Percentiles rank a stretch among this genome's conserved stretches.
Conservation (phyloP, 2,329 filamentous ascomycete genomes). For the Penicillium sp. region DNA sequence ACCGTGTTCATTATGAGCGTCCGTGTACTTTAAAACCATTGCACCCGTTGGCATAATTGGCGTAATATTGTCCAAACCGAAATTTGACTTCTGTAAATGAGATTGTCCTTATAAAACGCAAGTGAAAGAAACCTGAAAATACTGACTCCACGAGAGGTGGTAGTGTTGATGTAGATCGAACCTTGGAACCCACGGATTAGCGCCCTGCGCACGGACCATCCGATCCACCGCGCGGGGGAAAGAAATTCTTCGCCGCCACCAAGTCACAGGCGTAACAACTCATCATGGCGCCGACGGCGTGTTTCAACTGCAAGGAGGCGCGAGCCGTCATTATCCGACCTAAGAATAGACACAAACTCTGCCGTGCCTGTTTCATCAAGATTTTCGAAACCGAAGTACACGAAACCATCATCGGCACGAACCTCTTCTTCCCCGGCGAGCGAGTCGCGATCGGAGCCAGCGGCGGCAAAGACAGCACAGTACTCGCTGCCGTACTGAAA, state of each 20-base stretch:
- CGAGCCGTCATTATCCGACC: slow-evolving; percentile 85
- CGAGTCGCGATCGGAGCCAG: slow-evolving; percentile 89
- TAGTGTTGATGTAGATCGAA: not conserved
- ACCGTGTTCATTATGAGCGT: not conserved
- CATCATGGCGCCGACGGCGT: slow-evolving; percentile 66
- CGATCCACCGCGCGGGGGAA: slow-evolving; percentile 12
- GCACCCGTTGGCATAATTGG: not conserved
- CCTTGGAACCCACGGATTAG: not conserved
- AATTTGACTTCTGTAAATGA: not conserved
- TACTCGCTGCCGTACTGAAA: slow-evolving; percentile 87
- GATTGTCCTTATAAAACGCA: no score
- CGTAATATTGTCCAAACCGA: not conserved
- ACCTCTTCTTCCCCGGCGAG: slow-evolving; percentile 76
- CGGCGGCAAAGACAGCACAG: slow-evolving; percentile 94
- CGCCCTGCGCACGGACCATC: not conserved
- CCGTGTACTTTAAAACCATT: not conserved
- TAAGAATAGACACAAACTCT: slow-evolving; percentile 90
- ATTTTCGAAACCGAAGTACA: slow-evolving; percentile 91
- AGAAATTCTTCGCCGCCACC: slow-evolving; percentile 19
- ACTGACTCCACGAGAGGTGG: no score
- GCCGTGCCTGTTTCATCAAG: slow-evolving; percentile 74
- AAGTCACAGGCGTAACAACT: not conserved
- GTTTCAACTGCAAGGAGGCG: slow-evolving; percentile 64
- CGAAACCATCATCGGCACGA: slow-evolving; percentile 73
- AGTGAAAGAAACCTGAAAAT: no score